A percentile compares a stretch with the other conserved stretches of the same genome.
phyloP scores from a whole-genome alignment of 2,329 filamentous ascomycete genomes.

The Coniochaeta ligniaria region DNA sequence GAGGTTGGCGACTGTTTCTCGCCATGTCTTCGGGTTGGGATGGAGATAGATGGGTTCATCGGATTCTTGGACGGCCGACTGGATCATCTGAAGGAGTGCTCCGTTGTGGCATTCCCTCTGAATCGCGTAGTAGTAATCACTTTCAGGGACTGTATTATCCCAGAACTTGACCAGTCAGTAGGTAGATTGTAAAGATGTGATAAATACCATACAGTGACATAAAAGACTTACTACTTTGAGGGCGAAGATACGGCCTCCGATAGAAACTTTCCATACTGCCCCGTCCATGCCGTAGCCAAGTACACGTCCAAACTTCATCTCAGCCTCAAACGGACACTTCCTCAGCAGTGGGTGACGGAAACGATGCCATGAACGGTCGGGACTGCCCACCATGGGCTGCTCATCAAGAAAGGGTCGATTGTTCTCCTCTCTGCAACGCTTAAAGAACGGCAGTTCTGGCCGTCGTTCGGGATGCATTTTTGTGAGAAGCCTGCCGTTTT shows the following conservation, averaged over 20 bases:
- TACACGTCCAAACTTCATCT: neutral
- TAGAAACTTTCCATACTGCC: neutral
- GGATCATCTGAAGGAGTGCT: neutral
- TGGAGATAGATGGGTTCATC: neutral
- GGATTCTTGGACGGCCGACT: neutral
- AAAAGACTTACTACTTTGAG: neutral
- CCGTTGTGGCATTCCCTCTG: neutral
- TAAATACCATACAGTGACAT: too few relatives aligned
- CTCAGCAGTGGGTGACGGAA: neutral
- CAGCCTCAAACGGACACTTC: neutral
- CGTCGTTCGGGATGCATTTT: neutral
- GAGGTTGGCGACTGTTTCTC: neutral
- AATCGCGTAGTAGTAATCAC: neutral
- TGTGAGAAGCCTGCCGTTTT: neutral
- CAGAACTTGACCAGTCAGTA: neutral
- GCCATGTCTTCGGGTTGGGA: neutral
- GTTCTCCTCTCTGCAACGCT: neutral
- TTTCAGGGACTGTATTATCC: neutral
- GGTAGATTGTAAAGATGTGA: neutral
- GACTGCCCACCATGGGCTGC: neutral
- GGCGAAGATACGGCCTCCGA: neutral
- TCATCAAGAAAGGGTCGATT: neutral
- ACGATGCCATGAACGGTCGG: neutral
- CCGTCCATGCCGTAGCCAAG: neutral
- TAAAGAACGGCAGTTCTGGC: neutral